Evolutionary conservation across 2,329 filamentous ascomycete genomes (phyloP).

Genomic region (Alternaria conjuncta): DNA sequence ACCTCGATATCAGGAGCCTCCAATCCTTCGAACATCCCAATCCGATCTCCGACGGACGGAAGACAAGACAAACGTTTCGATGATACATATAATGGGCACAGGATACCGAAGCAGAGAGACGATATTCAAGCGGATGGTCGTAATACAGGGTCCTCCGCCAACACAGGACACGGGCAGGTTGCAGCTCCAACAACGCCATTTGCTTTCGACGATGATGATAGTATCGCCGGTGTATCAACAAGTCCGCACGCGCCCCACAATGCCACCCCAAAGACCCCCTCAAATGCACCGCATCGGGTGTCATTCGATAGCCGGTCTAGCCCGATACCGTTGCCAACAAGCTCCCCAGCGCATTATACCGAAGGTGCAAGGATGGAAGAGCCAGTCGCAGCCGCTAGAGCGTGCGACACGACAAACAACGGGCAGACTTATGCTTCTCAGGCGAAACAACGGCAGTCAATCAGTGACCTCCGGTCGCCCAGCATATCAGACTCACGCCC

Average conservation of each 20-base stretch:
- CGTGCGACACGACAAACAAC: not conserved
- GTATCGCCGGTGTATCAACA: too few relatives aligned
- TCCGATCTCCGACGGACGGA: not conserved
- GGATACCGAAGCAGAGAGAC: not conserved
- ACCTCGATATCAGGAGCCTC: too few relatives aligned
- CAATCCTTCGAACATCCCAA: not conserved
- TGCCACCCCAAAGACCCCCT: not conserved
- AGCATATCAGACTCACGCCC: accelerated
- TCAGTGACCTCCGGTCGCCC: not conserved
- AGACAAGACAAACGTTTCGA: not conserved
- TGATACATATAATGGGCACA: not conserved
- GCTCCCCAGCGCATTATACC: not conserved
- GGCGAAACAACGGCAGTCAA: too few relatives aligned
- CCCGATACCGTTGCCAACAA: not conserved
- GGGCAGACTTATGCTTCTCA: not conserved
- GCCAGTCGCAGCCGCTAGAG: not conserved
- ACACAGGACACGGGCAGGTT: not conserved
- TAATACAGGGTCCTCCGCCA: not conserved
- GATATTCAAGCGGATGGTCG: not conserved
- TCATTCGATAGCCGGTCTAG: not conserved
- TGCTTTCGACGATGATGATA: not conserved
- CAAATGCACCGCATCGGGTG: not conserved
- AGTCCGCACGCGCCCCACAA: not conserved
- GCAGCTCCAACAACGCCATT: not conserved
- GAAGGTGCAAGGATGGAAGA: not conserved